A percentile compares a stretch with the other conserved stretches of the same genome.
Conservation (phyloP, 2,329 filamentous ascomycete species). For the Rasamsonia emersonii region DNA sequence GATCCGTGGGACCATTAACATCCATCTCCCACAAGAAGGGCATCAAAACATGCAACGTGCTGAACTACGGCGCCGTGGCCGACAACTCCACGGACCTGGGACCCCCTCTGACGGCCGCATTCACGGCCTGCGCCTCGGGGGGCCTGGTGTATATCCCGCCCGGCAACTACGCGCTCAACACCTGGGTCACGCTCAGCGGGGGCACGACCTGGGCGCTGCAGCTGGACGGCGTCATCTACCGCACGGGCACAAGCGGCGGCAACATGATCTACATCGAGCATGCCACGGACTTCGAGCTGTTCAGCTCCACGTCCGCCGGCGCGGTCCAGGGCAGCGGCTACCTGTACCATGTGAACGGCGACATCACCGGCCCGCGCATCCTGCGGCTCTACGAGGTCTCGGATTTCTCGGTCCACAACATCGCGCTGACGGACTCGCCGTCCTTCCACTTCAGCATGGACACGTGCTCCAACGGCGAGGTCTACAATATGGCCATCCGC, state of each 20-base stretch:
- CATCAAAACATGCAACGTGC: constrained; percentile 45
- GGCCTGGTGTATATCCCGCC: constrained; percentile 43
- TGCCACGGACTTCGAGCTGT: constrained; percentile 45
- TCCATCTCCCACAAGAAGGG: constrained; percentile 34
- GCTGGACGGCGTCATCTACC: constrained; percentile 46
- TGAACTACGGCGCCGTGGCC: constrained; percentile 44
- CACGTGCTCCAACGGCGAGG: constrained; percentile 43
- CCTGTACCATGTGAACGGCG: constrained; percentile 36
- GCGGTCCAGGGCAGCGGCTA: constrained; percentile 48
- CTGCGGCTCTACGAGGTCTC: constrained; percentile 38
- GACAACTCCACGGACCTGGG: constrained; percentile 46
- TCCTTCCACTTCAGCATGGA: constrained; percentile 45
- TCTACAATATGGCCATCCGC: constrained; percentile 49
- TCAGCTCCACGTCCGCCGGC: constrained; percentile 44
- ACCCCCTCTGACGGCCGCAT: constrained; percentile 40
- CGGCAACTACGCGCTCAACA: constrained; percentile 43
- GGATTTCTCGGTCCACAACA: constrained; percentile 43
- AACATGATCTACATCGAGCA: constrained; percentile 48
- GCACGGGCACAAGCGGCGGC: constrained; percentile 41
- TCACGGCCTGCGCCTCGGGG: constrained; percentile 42
- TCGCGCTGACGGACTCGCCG: constrained; percentile 42
- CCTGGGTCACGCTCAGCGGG: constrained; percentile 41
- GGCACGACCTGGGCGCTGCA: constrained; percentile 44
- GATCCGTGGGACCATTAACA: constrained; percentile 39
- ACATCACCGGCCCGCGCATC: constrained; percentile 35